These are phyloP conservation scores for Calonectria pteridis DNA, from an alignment of 2,329 filamentous ascomycete genomes.

Conservation along the genomic window DNA sequence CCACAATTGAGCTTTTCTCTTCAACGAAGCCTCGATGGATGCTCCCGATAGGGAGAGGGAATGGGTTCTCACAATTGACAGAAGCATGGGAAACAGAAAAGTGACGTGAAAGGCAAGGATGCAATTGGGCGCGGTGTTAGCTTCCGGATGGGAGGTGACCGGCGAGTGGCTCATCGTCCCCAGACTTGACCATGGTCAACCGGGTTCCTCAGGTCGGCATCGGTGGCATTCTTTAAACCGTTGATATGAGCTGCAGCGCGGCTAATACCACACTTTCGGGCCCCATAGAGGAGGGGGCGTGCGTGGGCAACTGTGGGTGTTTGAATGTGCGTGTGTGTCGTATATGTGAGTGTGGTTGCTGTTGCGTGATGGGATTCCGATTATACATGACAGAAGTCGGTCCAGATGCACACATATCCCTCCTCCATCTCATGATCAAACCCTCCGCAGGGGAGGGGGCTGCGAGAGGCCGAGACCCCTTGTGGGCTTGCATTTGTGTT, in stretches of 20 bases:
- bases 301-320: background rate
- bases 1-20: conserved; percentile 17
- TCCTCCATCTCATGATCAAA: conserved; percentile 6
- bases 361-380: conserved; percentile 7
- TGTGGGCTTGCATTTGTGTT: background rate
- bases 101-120: background rate
- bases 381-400: conserved; percentile 7
- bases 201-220: background rate
- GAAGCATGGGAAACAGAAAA: background rate
- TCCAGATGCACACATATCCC: background rate
- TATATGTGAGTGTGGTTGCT: background rate
- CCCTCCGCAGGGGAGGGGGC: background rate
- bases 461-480: background rate
- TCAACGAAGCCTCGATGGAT: conserved; percentile 5
- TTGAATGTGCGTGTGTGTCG: background rate
- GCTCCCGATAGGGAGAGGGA: background rate
- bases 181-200: background rate
- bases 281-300: background rate
- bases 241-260: conserved; percentile 7
- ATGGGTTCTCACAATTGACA: background rate
- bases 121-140: background rate
- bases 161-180: background rate
- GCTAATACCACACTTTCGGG: background rate
- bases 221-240: background rate
- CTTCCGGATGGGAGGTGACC: background rate